Evolutionary conservation across 148 eudicot genomes (phyloP).

Genomic region (Camellia lanceoleosa): DNA sequence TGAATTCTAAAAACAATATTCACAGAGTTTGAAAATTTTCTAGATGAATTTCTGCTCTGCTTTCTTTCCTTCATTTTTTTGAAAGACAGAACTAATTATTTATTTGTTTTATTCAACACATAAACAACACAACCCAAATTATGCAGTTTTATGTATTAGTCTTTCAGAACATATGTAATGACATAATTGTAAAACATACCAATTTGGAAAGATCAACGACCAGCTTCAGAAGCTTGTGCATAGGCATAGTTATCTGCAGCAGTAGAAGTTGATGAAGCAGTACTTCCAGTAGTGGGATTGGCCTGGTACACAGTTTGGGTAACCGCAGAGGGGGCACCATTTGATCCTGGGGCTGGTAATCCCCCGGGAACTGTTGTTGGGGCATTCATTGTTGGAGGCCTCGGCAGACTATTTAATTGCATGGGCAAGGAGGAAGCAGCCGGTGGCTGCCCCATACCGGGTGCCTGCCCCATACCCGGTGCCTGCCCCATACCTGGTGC

Average conservation of each 20-base stretch:
- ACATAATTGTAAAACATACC: not conserved
- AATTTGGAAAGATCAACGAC: not conserved
- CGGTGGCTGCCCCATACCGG: constrained; percentile 23
- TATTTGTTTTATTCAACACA: too few relatives aligned
- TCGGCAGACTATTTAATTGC: constrained; percentile 19
- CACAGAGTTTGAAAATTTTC: too few relatives aligned
- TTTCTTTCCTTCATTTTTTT: too few relatives aligned
- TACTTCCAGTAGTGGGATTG: not conserved
- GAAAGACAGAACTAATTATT: too few relatives aligned
- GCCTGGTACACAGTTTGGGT: constrained; percentile 11
- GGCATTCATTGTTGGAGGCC: constrained; percentile 13
- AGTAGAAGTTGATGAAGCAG: constrained; percentile 10
- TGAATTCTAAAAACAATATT: too few relatives aligned
- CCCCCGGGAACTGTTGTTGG: constrained; percentile 16
- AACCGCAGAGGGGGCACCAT: constrained; percentile 11
- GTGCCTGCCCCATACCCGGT: too few relatives aligned
- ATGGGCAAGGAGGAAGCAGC: constrained; percentile 43
- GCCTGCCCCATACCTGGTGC: constrained; percentile 12
- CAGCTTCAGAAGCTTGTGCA: constrained; percentile 10
- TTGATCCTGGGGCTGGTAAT: not conserved
- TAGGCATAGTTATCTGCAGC: constrained; percentile 18
- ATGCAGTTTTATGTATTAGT: not conserved
- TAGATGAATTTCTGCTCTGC: too few relatives aligned
- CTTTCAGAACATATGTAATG: not conserved
- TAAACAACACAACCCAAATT: too few relatives aligned